phyloP scores from a whole-genome alignment of 371 early-diverging fungal genomes.

The Circinella minor region DNA sequence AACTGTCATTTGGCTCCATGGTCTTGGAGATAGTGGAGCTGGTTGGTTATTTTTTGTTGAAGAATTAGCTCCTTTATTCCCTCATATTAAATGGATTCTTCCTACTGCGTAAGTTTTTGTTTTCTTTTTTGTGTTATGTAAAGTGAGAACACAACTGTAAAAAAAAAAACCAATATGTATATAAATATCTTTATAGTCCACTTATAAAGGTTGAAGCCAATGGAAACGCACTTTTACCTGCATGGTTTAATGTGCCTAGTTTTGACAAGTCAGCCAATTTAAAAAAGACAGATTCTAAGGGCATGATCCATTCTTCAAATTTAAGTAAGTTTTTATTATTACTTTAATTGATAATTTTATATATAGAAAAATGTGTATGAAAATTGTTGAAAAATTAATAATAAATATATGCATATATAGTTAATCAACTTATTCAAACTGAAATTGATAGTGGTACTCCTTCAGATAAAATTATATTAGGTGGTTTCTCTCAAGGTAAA shows the following conservation, averaged over 20 bases:
- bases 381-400: not conserved
- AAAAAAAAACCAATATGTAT: not conserved
- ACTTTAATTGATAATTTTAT: not conserved
- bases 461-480: slow-evolving; percentile 85
- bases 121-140: not conserved
- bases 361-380: not conserved
- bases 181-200: not conserved
- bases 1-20: slow-evolving; percentile 80
- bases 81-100: slow-evolving; percentile 83
- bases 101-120: slow-evolving; percentile 73
- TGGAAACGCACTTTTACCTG: slow-evolving; percentile 14
- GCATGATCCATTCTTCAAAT: slow-evolving; percentile 70
- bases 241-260: slow-evolving; percentile 82
- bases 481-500: slow-evolving; percentile 94
- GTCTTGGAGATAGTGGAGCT: slow-evolving; percentile 72
- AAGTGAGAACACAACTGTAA: too few relatives aligned
- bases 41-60: slow-evolving; percentile 77
- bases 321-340: slow-evolving; percentile 39
- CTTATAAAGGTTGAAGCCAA: slow-evolving; percentile 11
- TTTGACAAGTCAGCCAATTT: slow-evolving; percentile 51
- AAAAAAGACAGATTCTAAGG: slow-evolving; percentile 75
- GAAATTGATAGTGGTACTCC: slow-evolving; percentile 86
- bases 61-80: slow-evolving; percentile 60
- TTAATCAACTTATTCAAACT: slow-evolving; percentile 71
- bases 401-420: slow-evolving; percentile 28